Conservation (phyloP, 2,329 filamentous ascomycete genomes). For the Nemania diffusa region DNA sequence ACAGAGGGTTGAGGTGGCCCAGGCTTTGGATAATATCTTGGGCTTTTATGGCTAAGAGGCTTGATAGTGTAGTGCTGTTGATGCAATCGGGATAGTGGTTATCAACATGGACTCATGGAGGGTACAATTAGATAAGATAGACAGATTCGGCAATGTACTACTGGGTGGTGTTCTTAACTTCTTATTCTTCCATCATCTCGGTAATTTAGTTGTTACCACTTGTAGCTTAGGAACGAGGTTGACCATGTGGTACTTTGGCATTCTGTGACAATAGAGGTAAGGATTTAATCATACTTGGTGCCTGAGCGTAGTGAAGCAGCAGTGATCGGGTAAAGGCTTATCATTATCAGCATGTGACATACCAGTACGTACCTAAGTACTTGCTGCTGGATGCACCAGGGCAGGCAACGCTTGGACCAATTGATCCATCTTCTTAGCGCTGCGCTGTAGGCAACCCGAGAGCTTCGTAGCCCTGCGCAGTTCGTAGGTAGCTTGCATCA, state of each 20-base stretch:
- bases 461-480: constrained; percentile 39
- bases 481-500: constrained; percentile 31
- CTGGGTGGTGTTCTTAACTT: too few species aligned
- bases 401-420: constrained; percentile 14
- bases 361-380: background rate
- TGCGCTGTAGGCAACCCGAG: constrained; percentile 34
- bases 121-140: too few species aligned
- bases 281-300: background rate
- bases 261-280: background rate
- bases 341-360: constrained; percentile 2
- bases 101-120: too few species aligned
- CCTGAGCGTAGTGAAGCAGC: background rate
- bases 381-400: background rate
- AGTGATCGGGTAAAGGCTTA: too few species aligned
- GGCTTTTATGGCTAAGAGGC: too few species aligned
- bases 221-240: background rate
- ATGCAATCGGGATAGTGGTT: too few species aligned
- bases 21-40: too few species aligned
- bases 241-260: background rate
- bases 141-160: too few species aligned
- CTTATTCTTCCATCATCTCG: too few species aligned
- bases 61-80: too few species aligned
- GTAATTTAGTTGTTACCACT: background rate
- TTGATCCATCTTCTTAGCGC: constrained; percentile 14
- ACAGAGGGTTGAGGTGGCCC: too few species aligned